These are phyloP conservation scores for Pleurostoma richardsiae DNA, from an alignment of 2,329 filamentous ascomycete species.

Conservation along the genomic window DNA sequence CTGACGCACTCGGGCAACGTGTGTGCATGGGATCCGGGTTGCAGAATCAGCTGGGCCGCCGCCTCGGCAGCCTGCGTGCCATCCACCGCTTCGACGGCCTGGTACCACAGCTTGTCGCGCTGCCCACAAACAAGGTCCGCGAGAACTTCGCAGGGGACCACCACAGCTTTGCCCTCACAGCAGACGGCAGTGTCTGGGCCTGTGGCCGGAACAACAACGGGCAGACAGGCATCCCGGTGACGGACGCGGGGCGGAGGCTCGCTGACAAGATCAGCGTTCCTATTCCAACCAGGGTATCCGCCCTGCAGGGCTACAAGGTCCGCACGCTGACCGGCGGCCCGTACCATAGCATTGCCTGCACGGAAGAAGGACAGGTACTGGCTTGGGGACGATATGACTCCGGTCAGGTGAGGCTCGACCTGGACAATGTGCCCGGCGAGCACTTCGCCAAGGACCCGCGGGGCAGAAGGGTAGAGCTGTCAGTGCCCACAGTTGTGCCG, in stretches of 20 bases:
- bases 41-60: conserved; percentile 35
- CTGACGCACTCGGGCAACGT: conserved; percentile 44
- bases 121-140: conserved; percentile 25
- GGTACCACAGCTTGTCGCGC: conserved; percentile 28
- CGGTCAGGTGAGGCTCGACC: conserved; percentile 49
- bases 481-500: conserved; percentile 23
- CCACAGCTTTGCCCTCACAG: conserved; percentile 65
- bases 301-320: conserved; percentile 48
- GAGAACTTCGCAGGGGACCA: conserved; percentile 53
- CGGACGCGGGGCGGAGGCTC: not conserved
- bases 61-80: conserved; percentile 36
- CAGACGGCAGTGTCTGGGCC: conserved; percentile 57
- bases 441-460: conserved; percentile 59
- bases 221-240: conserved; percentile 51
- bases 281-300: conserved; percentile 48
- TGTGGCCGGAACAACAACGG: conserved; percentile 72
- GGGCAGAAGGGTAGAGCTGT: conserved; percentile 60
- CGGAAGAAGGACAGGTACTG: conserved; percentile 33
- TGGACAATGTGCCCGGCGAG: conserved; percentile 42
- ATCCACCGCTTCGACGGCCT: conserved; percentile 36
- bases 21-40: conserved; percentile 52
- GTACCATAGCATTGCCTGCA: conserved; percentile 55
- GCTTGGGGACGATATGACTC: conserved; percentile 46
- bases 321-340: conserved; percentile 55
- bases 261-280: conserved; percentile 35